Conservation (phyloP, 352 stramenopile species). For the Phytophthora pluvialis region DNA sequence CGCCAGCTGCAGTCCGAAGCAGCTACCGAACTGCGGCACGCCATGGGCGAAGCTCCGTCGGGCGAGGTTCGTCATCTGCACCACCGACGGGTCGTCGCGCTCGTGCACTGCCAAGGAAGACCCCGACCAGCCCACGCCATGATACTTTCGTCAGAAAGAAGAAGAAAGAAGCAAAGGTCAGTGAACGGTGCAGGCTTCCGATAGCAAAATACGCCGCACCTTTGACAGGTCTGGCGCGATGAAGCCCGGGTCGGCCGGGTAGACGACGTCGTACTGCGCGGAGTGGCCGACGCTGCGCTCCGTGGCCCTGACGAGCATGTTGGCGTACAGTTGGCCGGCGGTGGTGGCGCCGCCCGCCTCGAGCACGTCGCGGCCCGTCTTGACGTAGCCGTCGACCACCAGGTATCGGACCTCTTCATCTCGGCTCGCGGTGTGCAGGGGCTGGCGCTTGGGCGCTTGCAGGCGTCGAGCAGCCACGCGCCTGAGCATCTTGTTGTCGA, state of each 20-base stretch:
- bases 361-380: conserved; percentile 62
- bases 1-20: conserved; percentile 74
- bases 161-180: conserved; percentile 3
- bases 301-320: conserved; percentile 69
- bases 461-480: conserved; percentile 16
- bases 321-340: conserved; percentile 71
- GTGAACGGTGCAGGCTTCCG: background rate
- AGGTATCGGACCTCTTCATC: conserved; percentile 53
- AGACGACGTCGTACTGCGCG: conserved; percentile 65
- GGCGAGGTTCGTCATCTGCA: conserved; percentile 53
- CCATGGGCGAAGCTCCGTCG: conserved; percentile 49
- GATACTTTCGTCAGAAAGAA: conserved; percentile 43
- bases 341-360: conserved; percentile 67
- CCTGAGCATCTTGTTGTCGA: conserved; percentile 30
- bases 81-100: conserved; percentile 53
- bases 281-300: conserved; percentile 40
- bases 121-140: conserved; percentile 80
- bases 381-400: conserved; percentile 79
- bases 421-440: conserved; percentile 12
- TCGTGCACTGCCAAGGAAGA: conserved; percentile 77
- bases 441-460: conserved; percentile 1
- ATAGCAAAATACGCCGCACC: conserved; percentile 22
- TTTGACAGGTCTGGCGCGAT: conserved; percentile 55
- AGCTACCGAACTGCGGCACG: conserved; percentile 81
- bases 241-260: conserved; percentile 65